Percentiles rank a stretch among this genome's conserved stretches.
Conservation (phyloP, 768 basidiomycete species). For the Phaffia tasmanica region DNA sequence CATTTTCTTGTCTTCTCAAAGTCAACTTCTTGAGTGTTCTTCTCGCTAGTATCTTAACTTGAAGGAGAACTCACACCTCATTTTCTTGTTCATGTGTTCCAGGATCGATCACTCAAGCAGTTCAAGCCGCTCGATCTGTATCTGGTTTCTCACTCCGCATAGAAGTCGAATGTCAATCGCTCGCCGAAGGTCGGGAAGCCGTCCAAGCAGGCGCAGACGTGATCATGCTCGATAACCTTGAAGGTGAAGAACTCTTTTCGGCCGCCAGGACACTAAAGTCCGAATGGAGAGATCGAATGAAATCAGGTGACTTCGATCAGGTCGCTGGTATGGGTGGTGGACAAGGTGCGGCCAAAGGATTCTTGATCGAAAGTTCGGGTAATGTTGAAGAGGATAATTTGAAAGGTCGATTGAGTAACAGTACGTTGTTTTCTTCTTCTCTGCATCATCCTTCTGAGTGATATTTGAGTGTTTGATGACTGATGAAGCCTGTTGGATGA, state of each 20-base stretch:
- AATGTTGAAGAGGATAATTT: constrained; percentile 85
- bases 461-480: neutral
- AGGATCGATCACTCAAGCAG: constrained; percentile 83
- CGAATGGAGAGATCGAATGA: constrained; percentile 48
- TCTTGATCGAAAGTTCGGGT: constrained; percentile 85
- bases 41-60: constrained; percentile 1
- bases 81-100: constrained; percentile 30
- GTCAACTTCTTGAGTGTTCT: constrained; percentile 8
- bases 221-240: constrained; percentile 90
- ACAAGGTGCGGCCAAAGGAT: constrained; percentile 57
- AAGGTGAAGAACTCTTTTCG: constrained; percentile 56
- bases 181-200: constrained; percentile 91
- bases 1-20: neutral
- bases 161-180: constrained; percentile 83
- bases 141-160: constrained; percentile 84
- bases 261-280: constrained; percentile 62
- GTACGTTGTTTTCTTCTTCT: constrained; percentile 42
- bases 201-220: constrained; percentile 90
- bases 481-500: neutral
- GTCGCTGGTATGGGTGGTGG: neutral
- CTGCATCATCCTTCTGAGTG: neutral
- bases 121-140: constrained; percentile 70
- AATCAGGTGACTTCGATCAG: neutral
- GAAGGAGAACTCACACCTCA: neutral
- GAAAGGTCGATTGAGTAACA: constrained; percentile 65